Base-by-base conservation (phyloP, 495 filamentous ascomycete genomes). In the Hapsidospora chrysogenum region DNA sequence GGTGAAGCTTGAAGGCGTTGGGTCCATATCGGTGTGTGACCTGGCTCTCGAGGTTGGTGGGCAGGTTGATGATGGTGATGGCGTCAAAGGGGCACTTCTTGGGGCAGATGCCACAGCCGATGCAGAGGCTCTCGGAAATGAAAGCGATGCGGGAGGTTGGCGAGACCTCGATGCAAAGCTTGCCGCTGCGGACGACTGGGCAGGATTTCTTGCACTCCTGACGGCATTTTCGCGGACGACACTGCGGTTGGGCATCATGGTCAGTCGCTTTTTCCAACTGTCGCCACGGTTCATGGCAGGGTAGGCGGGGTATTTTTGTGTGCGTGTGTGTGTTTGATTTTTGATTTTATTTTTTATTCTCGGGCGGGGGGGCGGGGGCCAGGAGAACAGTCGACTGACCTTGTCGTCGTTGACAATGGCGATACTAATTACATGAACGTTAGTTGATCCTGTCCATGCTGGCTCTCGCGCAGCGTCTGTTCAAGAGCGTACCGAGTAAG, bases 161-260 rank as follows among this genome's bases (percentile, higher is more conserved):
- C 27, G 70, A 70, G 45, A 97, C 89, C 66, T 97, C 83, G 49
- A 92, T 86, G 58, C 89, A 97, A 37, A 97, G 79, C 68, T 93
- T 94, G 58, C 89, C 92, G 22, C 84, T 89, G 27, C 89, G 78
- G 38, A 97, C 89, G 29, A 97, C 62, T n/a, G 92, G 89, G 54
- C 89, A 97, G 5, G 85, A 84, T 58, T 94, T 94, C 61, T 96
- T 96, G 73, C 92, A 97, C 63, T 97, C 89, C 66, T 97, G 89
- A 45, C 85, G 71, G 60, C 83, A 92, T 82, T 92, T 86, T 77
- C 83, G 29, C 14, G 14, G 37, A n/a, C 19, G 26, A 30, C 18
- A 33, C 37, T 31, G 4, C 10, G 25, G 4, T n/a, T n/a, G n/a
- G n/a, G n/a, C n/a, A n/a, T n/a, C n/a, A n/a, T n/a, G n/a, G n/a